Base-by-base conservation (phyloP, 2,329 filamentous ascomycete species). In the Paraphaeosphaeria minitans region DNA sequence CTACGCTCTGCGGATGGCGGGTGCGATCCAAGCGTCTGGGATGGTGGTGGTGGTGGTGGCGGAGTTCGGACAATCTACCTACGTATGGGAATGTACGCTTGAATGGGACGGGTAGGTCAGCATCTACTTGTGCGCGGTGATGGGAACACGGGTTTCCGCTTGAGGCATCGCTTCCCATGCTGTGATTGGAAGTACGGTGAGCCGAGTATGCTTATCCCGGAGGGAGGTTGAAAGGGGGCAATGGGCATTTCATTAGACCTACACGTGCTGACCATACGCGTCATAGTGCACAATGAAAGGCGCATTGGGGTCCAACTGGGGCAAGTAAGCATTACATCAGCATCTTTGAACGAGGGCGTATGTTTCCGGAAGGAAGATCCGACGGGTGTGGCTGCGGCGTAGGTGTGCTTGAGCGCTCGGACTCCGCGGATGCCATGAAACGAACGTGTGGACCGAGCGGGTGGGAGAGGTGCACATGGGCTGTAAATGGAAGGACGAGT, bases 51-150 rank as follows among this genome's bases (percentile, higher is more conserved):
- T 27, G 3, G 24, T 22, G 35, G 29, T 50, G 49, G 35, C 50
- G 50, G 50, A 53, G 50, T 53, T 22, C 39, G 50, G 50, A 53
- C 37, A 31, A 31, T 53, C 22, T 42, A 22, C 22, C 14, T 43
- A n/a, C n/a, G n/a, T n/a, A n/a, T n/a, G n/a, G n/a, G 14, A 8
- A 14, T 27, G 24, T 10, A 37, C 42, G 16, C 24, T n/a, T 43
- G 16, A 37, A 43, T n/a, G 22, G 50, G 39, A 19, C 12, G 37
- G n/a, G 37, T 33, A 53, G 37, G 50, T 43, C 35, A 33, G 49
- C 37, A 31, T 6, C 31, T 29, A 21, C 7, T 42, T 29, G 10
- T 19, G 12, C 21, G 21, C 5, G 14, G 14, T 39, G 35, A 7
- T 33, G 3, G 19, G 19, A 10, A 33, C 27, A 19, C 29, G 47